Evolutionary conservation across 352 stramenopile species (phyloP).

Genomic region (Phytophthora citricola): DNA sequence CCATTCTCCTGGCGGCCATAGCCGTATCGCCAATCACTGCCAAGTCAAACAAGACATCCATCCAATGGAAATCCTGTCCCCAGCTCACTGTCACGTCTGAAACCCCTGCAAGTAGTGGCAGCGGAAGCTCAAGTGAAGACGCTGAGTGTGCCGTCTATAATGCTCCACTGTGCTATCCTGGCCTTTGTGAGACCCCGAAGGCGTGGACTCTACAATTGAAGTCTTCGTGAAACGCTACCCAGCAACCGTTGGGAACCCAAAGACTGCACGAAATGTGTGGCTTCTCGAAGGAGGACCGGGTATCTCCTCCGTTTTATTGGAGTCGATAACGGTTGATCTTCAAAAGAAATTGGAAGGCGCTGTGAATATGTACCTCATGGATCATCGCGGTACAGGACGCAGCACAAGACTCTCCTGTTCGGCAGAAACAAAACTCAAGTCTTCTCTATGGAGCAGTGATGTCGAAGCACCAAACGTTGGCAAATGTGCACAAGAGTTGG

Average conservation of each 20-base stretch:
- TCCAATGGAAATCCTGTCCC: not conserved
- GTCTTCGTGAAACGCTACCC: not conserved
- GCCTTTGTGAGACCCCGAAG: not conserved
- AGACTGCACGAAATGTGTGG: not conserved
- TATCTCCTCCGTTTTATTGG: not conserved
- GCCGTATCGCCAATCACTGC: not conserved
- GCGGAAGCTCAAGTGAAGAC: not conserved
- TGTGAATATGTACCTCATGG: no score
- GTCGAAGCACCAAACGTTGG: not conserved
- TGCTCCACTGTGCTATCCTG: not conserved
- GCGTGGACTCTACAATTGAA: not conserved
- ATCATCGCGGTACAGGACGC: no score
- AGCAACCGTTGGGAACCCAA: not conserved
- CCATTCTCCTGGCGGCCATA: not conserved
- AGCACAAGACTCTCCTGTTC: no score
- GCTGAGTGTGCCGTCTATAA: not conserved
- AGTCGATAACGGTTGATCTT: no score
- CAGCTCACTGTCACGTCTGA: not conserved
- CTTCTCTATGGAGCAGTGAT: no score
- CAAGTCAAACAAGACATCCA: not conserved
- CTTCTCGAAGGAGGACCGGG: not conserved
- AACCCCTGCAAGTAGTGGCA: not conserved
- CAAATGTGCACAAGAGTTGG: not conserved
- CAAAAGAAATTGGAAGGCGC: no score
- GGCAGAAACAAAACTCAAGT: no score